Evolutionary conservation across 1,284 basidiomycete species (phyloP).

Genomic region (Earliella scabrosa): DNA sequence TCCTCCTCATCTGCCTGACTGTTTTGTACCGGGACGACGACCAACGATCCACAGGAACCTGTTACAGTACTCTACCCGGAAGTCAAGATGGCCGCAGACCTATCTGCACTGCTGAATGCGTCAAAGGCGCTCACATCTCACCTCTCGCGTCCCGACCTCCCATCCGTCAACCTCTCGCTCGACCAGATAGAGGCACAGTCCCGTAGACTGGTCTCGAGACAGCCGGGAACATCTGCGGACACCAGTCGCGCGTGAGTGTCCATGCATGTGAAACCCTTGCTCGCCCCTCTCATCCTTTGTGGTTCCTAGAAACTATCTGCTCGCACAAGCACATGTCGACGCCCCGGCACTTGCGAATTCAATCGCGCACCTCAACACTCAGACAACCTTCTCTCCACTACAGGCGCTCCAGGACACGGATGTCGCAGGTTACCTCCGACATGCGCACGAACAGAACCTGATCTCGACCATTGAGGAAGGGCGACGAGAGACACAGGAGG

Average conservation of each 20-base stretch:
- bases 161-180: conserved; percentile 84
- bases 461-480: conserved; percentile 94
- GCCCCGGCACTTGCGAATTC: conserved; percentile 79
- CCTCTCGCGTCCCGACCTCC: conserved; percentile 77
- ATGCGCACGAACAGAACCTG: conserved; percentile 93
- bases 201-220: conserved; percentile 74
- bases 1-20: too few relatives aligned
- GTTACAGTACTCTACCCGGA: too few relatives aligned
- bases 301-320: conserved; percentile 70
- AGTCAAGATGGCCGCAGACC: conserved; percentile 57
- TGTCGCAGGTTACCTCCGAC: conserved; percentile 85
- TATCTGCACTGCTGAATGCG: conserved; percentile 70
- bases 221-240: conserved; percentile 64
- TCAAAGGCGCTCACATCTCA: conserved; percentile 79
- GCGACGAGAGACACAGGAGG: conserved; percentile 81
- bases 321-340: conserved; percentile 91
- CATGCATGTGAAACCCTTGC: neutral
- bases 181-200: conserved; percentile 94
- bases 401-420: conserved; percentile 92
- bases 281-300: neutral
- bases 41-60: too few relatives aligned
- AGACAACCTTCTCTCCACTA: conserved; percentile 86
- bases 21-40: too few relatives aligned
- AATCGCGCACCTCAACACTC: conserved; percentile 82
- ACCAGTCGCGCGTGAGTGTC: conserved; percentile 72